Conservation (phyloP, 169 alveolate species). For the Cyclospora cayetanensis region DNA sequence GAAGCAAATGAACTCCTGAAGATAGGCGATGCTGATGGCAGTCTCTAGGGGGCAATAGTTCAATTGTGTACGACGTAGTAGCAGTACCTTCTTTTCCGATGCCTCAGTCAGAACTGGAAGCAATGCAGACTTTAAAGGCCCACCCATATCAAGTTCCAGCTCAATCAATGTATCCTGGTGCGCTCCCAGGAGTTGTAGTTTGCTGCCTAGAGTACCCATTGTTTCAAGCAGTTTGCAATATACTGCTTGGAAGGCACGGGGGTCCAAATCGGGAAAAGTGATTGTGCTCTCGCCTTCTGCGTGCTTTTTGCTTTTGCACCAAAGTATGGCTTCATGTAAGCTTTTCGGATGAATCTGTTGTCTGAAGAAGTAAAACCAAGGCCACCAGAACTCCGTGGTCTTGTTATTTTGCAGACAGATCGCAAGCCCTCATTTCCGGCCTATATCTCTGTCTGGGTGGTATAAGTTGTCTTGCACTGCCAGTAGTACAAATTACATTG, state of each 20-base stretch:
- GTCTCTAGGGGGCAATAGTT: no score
- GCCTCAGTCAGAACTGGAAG: constrained; percentile 35
- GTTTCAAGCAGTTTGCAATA: constrained; percentile 56
- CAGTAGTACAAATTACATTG: no score
- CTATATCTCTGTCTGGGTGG: no score
- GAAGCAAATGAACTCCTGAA: no score
- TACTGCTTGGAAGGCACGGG: constrained; percentile 66
- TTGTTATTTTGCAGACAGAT: no score
- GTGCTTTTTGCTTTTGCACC: constrained; percentile 15
- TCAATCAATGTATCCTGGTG: constrained; percentile 24
- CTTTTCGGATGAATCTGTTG: constrained; percentile 1
- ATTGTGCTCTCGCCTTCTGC: not conserved
- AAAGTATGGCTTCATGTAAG: constrained; percentile 15
- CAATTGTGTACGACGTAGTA: no score
- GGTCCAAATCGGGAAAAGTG: constrained; percentile 53
- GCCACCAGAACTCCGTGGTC: no score
- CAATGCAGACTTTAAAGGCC: constrained; percentile 1
- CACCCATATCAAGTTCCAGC: constrained; percentile 35
- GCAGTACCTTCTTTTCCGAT: constrained; percentile 45
- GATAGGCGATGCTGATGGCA: no score
- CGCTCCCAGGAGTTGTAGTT: constrained; percentile 13
- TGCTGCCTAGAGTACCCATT: not conserved
- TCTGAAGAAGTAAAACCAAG: not conserved
- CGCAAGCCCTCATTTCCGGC: no score
- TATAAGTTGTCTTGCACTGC: no score